These are phyloP conservation scores for Boletus rubescentipes DNA, from an alignment of 768 basidiomycete species.

Conservation along the genomic window DNA sequence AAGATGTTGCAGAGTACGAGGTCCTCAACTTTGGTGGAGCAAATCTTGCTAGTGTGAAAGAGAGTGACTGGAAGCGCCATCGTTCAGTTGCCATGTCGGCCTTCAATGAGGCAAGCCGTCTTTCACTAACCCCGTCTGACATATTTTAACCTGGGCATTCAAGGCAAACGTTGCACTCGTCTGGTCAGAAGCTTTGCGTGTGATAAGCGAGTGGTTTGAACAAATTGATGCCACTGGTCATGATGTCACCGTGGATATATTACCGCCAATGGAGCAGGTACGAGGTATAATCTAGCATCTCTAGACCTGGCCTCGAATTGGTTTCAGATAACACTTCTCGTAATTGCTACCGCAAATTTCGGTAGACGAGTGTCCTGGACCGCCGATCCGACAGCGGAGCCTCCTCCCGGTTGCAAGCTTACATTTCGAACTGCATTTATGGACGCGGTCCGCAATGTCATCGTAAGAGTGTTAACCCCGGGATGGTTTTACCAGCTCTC, in stretches of 20 bases:
- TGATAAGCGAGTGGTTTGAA: conserved; percentile 43
- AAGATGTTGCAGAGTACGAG: conserved; percentile 42
- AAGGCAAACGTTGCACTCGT: conserved; percentile 48
- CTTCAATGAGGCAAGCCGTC: conserved; percentile 43
- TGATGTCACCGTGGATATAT: conserved; percentile 23
- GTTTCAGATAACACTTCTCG: conserved; percentile 36
- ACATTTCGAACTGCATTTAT: conserved; percentile 39
- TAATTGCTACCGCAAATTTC: conserved; percentile 43
- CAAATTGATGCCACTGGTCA: conserved; percentile 30
- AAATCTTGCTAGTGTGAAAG: conserved; percentile 44
- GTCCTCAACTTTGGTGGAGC: conserved; percentile 45
- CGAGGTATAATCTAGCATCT: neutral
- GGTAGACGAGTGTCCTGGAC: conserved; percentile 37
- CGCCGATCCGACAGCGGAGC: conserved; percentile 27
- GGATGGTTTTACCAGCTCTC: conserved; percentile 31
- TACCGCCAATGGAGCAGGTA: conserved; percentile 16
- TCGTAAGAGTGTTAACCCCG: conserved; percentile 34
- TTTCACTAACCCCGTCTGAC: neutral
- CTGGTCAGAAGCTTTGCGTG: conserved; percentile 44
- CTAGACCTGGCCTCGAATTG: neutral
- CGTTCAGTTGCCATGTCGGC: conserved; percentile 45
- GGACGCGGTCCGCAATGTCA: conserved; percentile 18
- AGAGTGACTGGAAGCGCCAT: conserved; percentile 48
- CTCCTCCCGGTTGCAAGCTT: conserved; percentile 32
- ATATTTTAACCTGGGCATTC: neutral